A percentile compares a stretch with the other conserved stretches of the same genome.
phyloP scores from a whole-genome alignment of 306 rosid genomes.

The Glycine latifolia region DNA sequence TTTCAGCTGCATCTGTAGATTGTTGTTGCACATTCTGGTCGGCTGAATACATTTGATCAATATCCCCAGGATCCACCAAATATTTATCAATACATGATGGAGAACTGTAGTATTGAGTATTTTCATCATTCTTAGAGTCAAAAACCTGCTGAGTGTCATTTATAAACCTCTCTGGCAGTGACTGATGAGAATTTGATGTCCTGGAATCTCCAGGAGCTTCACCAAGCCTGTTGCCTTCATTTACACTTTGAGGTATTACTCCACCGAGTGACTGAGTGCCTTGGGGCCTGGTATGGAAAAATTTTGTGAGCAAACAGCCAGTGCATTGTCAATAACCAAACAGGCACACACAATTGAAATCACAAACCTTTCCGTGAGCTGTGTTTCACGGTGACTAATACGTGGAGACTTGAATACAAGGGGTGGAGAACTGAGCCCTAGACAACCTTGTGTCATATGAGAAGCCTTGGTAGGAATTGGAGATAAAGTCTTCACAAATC shows the following conservation, averaged over 20 bases:
- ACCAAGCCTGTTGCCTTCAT: slow-evolving; percentile 40
- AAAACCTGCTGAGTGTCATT: slow-evolving; percentile 41
- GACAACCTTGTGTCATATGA: slow-evolving; percentile 47
- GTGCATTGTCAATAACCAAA: background rate
- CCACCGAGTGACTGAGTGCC: slow-evolving; percentile 41
- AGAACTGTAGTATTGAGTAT: slow-evolving; percentile 50
- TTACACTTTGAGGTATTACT: slow-evolving; percentile 42
- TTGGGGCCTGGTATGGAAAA: slow-evolving; percentile 54
- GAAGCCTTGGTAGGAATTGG: slow-evolving; percentile 57
- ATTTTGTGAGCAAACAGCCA: slow-evolving; percentile 25
- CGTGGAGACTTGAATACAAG: slow-evolving; percentile 66
- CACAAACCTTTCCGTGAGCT: slow-evolving; percentile 56
- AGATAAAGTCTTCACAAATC: slow-evolving; percentile 55
- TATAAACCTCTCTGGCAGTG: slow-evolving; percentile 38
- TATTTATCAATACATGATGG: slow-evolving; percentile 55
- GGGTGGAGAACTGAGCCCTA: slow-evolving; percentile 63
- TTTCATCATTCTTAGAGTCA: slow-evolving; percentile 33
- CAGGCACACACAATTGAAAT: background rate
- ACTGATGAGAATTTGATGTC: slow-evolving; percentile 36
- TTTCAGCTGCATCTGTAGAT: slow-evolving; percentile 43
- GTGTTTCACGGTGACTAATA: slow-evolving; percentile 47
- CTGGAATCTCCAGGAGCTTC: slow-evolving; percentile 48
- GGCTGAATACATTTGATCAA: slow-evolving; percentile 44
- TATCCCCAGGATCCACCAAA: slow-evolving; percentile 64
- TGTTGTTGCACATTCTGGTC: slow-evolving; percentile 43